phyloP scores from a whole-genome alignment of 2,329 filamentous ascomycete species.

The Diaporthe velutina region DNA sequence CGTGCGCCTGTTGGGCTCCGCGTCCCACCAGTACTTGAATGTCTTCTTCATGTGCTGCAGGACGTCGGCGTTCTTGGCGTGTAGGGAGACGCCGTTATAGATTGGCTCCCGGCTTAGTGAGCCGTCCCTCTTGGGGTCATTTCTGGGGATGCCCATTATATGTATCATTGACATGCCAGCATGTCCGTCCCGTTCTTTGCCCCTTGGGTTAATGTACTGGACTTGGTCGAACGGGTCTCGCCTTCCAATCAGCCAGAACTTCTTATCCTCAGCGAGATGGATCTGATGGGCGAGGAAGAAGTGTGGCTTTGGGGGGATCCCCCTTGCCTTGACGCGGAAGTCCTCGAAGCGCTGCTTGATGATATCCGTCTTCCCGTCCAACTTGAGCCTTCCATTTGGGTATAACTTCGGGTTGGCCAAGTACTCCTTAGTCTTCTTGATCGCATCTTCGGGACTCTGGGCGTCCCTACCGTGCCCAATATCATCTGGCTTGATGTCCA shows the following conservation, averaged over 20 bases:
- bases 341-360: conserved; percentile 23
- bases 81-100: conserved; percentile 18
- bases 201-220: conserved; percentile 18
- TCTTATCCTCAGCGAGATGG: conserved; percentile 22
- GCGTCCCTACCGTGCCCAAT: conserved; percentile 13
- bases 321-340: conserved; percentile 15
- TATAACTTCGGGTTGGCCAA: conserved; percentile 11
- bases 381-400: conserved; percentile 21
- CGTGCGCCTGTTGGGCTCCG: conserved; percentile 3
- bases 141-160: conserved; percentile 19
- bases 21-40: conserved; percentile 22
- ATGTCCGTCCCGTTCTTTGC: conserved; percentile 5
- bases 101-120: conserved; percentile 13
- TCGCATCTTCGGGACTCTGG: conserved; percentile 28
- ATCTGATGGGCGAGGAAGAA: conserved; percentile 25
- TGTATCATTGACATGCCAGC: conserved; percentile 24
- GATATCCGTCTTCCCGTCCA: conserved; percentile 4
- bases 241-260: conserved; percentile 20
- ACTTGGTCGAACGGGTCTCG: conserved; percentile 21
- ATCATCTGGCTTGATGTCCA: conserved; percentile 14
- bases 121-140: conserved; percentile 13
- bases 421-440: conserved; percentile 9
- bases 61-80: conserved; percentile 18
- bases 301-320: neutral
- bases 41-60: conserved; percentile 21